Percentiles rank a stretch among this genome's conserved stretches.
phyloP scores from a whole-genome alignment of 805 yeast genomes.

The Candida insectorum region DNA sequence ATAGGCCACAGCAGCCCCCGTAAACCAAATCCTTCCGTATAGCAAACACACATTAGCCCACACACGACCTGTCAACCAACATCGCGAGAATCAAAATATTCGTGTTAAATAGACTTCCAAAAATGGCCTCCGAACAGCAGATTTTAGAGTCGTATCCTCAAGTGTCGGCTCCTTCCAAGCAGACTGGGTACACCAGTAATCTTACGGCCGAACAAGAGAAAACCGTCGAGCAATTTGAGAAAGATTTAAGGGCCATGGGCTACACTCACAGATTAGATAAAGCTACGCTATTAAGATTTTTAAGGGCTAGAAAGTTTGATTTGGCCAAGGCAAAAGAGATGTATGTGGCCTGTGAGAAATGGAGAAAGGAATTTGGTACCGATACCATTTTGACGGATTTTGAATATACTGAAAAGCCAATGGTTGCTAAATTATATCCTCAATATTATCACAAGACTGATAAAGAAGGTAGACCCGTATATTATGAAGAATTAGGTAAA shows the following conservation, averaged over 20 bases:
- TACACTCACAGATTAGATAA: slow-evolving; percentile 81
- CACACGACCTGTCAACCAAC: too few relatives aligned
- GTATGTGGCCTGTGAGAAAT: slow-evolving; percentile 82
- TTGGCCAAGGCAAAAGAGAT: slow-evolving; percentile 71
- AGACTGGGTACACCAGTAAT: slow-evolving; percentile 79
- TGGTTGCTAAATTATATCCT: slow-evolving; percentile 86
- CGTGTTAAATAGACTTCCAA: slow-evolving; percentile 1
- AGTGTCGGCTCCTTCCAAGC: slow-evolving; percentile 54
- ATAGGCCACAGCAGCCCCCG: background rate
- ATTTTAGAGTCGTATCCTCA: slow-evolving; percentile 64
- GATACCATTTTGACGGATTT: slow-evolving; percentile 84
- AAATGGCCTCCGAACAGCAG: slow-evolving; percentile 25
- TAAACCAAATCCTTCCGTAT: background rate
- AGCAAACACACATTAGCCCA: background rate
- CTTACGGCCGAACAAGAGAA: slow-evolving; percentile 65
- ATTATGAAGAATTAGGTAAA: slow-evolving; percentile 87
- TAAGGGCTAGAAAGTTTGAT: slow-evolving; percentile 95
- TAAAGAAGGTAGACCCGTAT: slow-evolving; percentile 93
- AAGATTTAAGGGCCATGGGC: slow-evolving; percentile 57
- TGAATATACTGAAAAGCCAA: slow-evolving; percentile 84
- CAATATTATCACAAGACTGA: slow-evolving; percentile 97
- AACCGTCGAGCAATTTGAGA: slow-evolving; percentile 55
- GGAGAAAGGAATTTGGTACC: slow-evolving; percentile 86
- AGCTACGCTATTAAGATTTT: slow-evolving; percentile 76
- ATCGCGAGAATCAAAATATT: too few relatives aligned